Evolutionary conservation across 176 grass and related monocot species (phyloP).

Genomic region (Cymbopogon citratus): DNA sequence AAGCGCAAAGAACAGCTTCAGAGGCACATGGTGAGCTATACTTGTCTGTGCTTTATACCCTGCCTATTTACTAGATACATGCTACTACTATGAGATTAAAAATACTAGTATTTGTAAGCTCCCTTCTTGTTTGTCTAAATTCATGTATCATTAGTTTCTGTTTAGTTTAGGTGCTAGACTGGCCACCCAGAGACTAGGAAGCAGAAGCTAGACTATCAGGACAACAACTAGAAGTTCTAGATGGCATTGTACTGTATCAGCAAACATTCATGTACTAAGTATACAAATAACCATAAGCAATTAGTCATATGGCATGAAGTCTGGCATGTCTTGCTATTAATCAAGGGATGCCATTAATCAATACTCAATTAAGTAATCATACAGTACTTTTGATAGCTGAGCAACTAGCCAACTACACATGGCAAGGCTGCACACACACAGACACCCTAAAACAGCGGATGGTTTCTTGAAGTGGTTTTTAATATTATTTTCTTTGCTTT

Average conservation of each 20-base stretch:
- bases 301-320: not conserved
- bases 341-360: not conserved
- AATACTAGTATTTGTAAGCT: not conserved
- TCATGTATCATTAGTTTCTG: not conserved
- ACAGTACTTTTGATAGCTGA: not conserved
- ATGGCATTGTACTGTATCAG: not conserved
- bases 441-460: not conserved
- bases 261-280: not conserved
- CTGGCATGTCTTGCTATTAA: not conserved
- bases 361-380: not conserved
- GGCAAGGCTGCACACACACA: not conserved
- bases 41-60: not conserved
- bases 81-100: not conserved
- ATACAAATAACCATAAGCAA: not conserved
- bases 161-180: not conserved
- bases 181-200: not conserved
- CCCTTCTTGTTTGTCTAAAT: not conserved
- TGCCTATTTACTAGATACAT: not conserved
- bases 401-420: not conserved
- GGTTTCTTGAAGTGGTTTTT: not conserved
- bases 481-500: conserved; percentile 24
- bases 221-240: not conserved
- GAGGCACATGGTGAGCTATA: conserved; percentile 86
- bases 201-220: not conserved
- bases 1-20: conserved; percentile 99